Percentiles rank a stretch among this genome's conserved stretches.
These are phyloP conservation scores for Cinchona pubescens DNA, from an alignment of 257 asterid genomes.

Conservation along the genomic window DNA sequence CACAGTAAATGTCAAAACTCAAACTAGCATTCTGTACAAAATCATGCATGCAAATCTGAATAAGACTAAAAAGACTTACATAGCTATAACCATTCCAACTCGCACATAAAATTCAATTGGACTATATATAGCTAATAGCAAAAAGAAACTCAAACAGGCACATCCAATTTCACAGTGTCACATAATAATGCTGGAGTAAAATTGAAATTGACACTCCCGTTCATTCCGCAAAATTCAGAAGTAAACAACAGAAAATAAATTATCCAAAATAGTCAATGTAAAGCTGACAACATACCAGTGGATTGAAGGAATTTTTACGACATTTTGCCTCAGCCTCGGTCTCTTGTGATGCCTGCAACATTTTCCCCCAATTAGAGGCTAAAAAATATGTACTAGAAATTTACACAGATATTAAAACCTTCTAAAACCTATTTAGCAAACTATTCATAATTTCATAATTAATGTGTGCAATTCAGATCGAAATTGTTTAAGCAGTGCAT, in stretches of 20 bases:
- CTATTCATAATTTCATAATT: no score
- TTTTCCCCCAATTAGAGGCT: background rate
- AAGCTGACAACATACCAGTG: conserved; percentile 50
- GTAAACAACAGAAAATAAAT: background rate
- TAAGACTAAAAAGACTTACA: background rate
- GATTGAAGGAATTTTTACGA: conserved; percentile 68
- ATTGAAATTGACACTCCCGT: background rate
- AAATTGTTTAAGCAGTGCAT: no score
- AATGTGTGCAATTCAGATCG: no score
- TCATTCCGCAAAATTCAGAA: background rate
- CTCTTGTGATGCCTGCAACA: conserved; percentile 73
- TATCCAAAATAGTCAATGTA: conserved; percentile 2
- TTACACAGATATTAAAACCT: background rate
- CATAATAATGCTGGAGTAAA: background rate
- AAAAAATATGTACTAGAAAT: background rate
- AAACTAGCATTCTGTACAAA: background rate
- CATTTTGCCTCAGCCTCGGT: conserved; percentile 59
- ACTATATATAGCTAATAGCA: background rate
- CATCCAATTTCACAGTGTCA: background rate
- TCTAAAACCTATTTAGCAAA: conserved; percentile 2
- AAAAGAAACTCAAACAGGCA: background rate
- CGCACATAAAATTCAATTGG: background rate
- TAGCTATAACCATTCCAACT: background rate
- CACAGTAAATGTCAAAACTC: background rate
- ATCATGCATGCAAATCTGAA: no score